phyloP scores from a whole-genome alignment of 2,329 filamentous ascomycete species.

The Neonectria ditissima region DNA sequence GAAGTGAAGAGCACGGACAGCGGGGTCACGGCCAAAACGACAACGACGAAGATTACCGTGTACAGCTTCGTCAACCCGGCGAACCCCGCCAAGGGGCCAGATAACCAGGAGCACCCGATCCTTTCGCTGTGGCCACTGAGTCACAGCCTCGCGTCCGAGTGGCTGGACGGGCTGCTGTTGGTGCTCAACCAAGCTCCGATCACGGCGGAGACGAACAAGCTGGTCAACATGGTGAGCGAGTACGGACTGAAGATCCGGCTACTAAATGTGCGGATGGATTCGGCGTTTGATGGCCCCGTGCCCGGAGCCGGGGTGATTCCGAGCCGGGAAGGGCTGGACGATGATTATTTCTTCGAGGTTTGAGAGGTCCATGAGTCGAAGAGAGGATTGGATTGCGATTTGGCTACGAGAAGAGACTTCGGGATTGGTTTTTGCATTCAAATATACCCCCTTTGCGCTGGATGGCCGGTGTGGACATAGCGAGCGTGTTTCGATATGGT shows the following conservation, averaged over 20 bases:
- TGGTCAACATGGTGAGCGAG: conserved; percentile 86
- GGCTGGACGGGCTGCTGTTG: conserved; percentile 96
- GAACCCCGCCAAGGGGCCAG: conserved; percentile 51
- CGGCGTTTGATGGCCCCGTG: conserved; percentile 73
- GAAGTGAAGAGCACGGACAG: conserved; percentile 59
- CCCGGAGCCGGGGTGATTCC: conserved; percentile 82
- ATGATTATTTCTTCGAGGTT: conserved; percentile 93
- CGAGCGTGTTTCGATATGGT: conserved; percentile 26
- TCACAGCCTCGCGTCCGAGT: conserved; percentile 90
- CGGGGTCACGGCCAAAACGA: conserved; percentile 57
- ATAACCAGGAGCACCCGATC: conserved; percentile 75
- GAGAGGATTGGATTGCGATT: conserved; percentile 3
- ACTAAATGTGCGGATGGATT: conserved; percentile 90
- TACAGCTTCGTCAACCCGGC: conserved; percentile 73
- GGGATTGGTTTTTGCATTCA: conserved; percentile 32
- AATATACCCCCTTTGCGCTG: conserved; percentile 33
- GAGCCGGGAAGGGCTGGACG: conserved; percentile 85
- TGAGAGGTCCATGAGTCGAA: conserved; percentile 45
- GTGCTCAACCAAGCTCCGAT: conserved; percentile 94
- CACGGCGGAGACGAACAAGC: conserved; percentile 93
- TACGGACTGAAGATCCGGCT: conserved; percentile 94
- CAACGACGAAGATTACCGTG: conserved; percentile 90
- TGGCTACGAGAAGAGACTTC: conserved; percentile 4
- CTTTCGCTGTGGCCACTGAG: conserved; percentile 85
- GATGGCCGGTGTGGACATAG: conserved; percentile 22